Evolutionary conservation across 495 filamentous ascomycete genomes (phyloP).

Genomic region (Ascobolus immersus): DNA sequence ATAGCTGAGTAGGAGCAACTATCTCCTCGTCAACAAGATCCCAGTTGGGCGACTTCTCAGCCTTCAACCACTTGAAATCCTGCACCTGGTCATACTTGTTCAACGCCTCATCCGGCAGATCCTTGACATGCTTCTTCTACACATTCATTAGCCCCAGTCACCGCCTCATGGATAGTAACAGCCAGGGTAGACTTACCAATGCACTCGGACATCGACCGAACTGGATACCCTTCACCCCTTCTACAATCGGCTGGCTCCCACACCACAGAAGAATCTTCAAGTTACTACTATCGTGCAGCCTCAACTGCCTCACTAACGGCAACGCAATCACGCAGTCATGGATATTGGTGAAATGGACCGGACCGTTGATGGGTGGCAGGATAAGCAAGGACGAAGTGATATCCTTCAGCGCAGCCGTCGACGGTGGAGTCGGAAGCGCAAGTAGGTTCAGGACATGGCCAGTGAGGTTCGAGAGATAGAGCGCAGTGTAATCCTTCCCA

Average conservation of each 20-base stretch:
- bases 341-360: slow-evolving; percentile 59
- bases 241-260: slow-evolving; percentile 70
- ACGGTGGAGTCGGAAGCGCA: too few species aligned
- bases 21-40: slow-evolving; percentile 33
- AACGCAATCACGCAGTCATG: slow-evolving; percentile 49
- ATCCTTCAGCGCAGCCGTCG: slow-evolving; percentile 45
- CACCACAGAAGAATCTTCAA: slow-evolving; percentile 65
- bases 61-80: slow-evolving; percentile 92
- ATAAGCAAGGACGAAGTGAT: slow-evolving; percentile 43
- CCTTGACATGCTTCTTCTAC: too few species aligned
- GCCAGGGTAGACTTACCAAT: slow-evolving; percentile 20
- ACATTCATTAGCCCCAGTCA: background rate
- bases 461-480: slow-evolving; percentile 1
- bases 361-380: slow-evolving; percentile 50
- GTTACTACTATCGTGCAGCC: slow-evolving; percentile 64
- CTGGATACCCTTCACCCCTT: slow-evolving; percentile 51
- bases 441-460: too few species aligned
- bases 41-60: slow-evolving; percentile 75
- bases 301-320: slow-evolving; percentile 52
- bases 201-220: slow-evolving; percentile 29
- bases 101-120: slow-evolving; percentile 16
- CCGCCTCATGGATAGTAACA: slow-evolving; percentile 18
- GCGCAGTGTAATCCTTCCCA: too few species aligned
- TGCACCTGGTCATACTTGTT: slow-evolving; percentile 77
- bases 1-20: slow-evolving; percentile 17